Evolutionary conservation across 2,329 filamentous ascomycete genomes (phyloP).

Genomic region (Xylaria arbuscula): DNA sequence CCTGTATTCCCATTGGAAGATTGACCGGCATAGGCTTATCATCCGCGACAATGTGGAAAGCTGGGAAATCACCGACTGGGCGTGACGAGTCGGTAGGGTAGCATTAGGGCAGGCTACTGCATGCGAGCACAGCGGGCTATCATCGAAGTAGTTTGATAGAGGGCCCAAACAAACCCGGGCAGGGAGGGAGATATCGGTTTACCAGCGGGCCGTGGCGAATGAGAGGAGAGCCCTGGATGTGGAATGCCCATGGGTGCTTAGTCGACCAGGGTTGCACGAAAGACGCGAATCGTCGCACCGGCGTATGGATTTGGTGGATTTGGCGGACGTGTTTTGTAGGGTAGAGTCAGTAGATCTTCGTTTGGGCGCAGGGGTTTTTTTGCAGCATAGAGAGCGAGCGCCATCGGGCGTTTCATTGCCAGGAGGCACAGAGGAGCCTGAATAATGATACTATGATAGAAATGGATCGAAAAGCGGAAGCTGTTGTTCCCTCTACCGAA

Average conservation of each 20-base stretch:
- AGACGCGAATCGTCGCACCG: conserved; percentile 28
- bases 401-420: conserved; percentile 25
- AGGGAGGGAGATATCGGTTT: conserved; percentile 15
- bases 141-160: conserved; percentile 35
- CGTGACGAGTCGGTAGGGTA: conserved; percentile 46
- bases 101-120: conserved; percentile 42
- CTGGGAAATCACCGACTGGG: conserved; percentile 74
- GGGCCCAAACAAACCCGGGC: conserved; percentile 18
- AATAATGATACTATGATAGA: conserved; percentile 33
- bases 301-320: conserved; percentile 21
- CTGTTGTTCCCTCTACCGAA: conserved; percentile 44
- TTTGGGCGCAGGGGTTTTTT: conserved; percentile 33
- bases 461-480: conserved; percentile 43
- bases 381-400: conserved; percentile 30
- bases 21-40: conserved; percentile 75
- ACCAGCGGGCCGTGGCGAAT: conserved; percentile 32
- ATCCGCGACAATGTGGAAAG: conserved; percentile 72
- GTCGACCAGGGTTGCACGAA: conserved; percentile 28
- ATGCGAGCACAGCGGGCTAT: conserved; percentile 36
- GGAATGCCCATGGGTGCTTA: conserved; percentile 20
- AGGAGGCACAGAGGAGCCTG: conserved; percentile 30
- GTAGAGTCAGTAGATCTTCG: conserved; percentile 40
- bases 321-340: conserved; percentile 26
- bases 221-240: conserved; percentile 5
- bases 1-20: conserved; percentile 74